Percentiles rank a stretch among this genome's conserved stretches.
These are phyloP conservation scores for Coriolopsis trogii DNA, from an alignment of 1,284 basidiomycete species.

Conservation along the genomic window DNA sequence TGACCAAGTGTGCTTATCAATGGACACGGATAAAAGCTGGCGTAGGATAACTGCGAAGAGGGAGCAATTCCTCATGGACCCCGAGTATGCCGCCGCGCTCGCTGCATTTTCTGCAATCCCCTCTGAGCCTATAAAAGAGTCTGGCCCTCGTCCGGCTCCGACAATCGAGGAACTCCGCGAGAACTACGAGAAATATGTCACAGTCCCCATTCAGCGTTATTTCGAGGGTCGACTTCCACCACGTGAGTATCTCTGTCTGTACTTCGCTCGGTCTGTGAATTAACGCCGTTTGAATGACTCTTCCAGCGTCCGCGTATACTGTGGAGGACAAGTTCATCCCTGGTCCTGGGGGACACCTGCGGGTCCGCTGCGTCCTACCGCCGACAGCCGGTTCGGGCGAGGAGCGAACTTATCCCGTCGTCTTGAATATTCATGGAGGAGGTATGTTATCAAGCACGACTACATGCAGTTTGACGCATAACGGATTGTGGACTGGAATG, in stretches of 20 bases:
- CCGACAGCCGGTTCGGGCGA: not conserved
- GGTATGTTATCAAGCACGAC: not conserved
- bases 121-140: not conserved
- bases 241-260: not conserved
- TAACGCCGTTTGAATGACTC: too few species aligned
- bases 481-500: not conserved
- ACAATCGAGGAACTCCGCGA: not conserved
- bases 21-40: too few species aligned
- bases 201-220: not conserved
- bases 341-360: not conserved
- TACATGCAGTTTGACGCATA: not conserved
- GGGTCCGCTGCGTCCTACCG: not conserved
- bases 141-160: too few species aligned
- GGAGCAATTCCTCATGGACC: too few species aligned
- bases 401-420: not conserved
- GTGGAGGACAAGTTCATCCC: not conserved
- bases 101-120: not conserved
- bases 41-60: too few species aligned
- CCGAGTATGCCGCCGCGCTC: not conserved
- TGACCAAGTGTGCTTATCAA: too few species aligned
- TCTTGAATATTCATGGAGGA: conserved; percentile 3
- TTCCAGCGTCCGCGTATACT: not conserved
- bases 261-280: not conserved
- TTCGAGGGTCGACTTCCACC: not conserved
- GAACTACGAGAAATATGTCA: not conserved